Evolutionary conservation across 2,329 filamentous ascomycete genomes (phyloP).

Genomic region (Trichoderma arundinaceum): DNA sequence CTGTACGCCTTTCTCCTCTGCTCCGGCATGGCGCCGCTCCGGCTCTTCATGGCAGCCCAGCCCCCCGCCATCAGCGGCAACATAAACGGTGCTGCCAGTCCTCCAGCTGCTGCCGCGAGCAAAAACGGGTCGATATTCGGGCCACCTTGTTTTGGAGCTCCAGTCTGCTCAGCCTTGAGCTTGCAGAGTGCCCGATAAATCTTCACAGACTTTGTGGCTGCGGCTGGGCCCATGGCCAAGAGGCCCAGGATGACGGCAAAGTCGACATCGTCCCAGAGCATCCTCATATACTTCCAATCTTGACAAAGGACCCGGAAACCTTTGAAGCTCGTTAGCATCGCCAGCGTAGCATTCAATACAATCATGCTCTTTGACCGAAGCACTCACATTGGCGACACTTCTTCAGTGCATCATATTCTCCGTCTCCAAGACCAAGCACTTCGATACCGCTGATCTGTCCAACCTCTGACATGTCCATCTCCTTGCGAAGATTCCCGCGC

Average conservation of each 20-base stretch:
- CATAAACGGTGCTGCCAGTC: slow-evolving; percentile 13
- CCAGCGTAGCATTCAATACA: not conserved
- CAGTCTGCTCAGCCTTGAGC: slow-evolving; percentile 5
- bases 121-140: not conserved
- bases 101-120: slow-evolving; percentile 10
- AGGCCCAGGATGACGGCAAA: slow-evolving; percentile 22
- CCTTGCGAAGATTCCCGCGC: not conserved
- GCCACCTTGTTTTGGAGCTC: not conserved
- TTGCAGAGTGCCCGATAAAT: slow-evolving; percentile 9
- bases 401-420: slow-evolving; percentile 15
- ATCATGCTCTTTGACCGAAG: not conserved
- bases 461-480: not conserved
- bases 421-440: slow-evolving; percentile 20
- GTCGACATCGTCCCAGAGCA: slow-evolving; percentile 26
- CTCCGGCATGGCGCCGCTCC: not conserved
- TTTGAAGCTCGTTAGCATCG: not conserved
- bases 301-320: not conserved
- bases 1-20: slow-evolving; percentile 18
- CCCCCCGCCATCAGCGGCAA: slow-evolving; percentile 15
- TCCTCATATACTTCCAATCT: slow-evolving; percentile 18
- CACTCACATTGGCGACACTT: slow-evolving; percentile 19
- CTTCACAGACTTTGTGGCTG: slow-evolving; percentile 2
- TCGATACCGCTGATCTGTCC: slow-evolving; percentile 12
- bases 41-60: slow-evolving; percentile 1
- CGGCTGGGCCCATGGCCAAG: not conserved